Percentiles rank a stretch among this genome's conserved stretches.
Evolutionary conservation across 371 early-diverging fungal genomes (phyloP).

Genomic region (Mucor irregularis): DNA sequence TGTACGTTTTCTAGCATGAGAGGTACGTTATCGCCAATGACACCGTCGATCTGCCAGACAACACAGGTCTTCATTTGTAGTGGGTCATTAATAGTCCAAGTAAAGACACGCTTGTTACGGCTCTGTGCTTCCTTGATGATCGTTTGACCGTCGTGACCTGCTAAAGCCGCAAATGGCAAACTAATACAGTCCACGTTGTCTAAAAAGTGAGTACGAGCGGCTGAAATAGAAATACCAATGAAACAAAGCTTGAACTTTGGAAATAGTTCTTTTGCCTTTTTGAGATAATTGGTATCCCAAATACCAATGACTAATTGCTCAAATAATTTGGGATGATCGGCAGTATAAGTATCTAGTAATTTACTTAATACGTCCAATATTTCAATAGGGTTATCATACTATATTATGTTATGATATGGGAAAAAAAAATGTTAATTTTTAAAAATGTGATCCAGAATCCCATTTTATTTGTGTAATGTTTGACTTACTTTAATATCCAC

Average conservation of each 20-base stretch:
- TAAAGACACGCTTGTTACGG: slow-evolving; percentile 47
- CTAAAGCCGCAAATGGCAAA: slow-evolving; percentile 53
- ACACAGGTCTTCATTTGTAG: slow-evolving; percentile 51
- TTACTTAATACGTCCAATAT: slow-evolving; percentile 42
- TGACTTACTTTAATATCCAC: slow-evolving; percentile 64
- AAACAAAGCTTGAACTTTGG: slow-evolving; percentile 49
- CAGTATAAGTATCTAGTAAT: slow-evolving; percentile 25
- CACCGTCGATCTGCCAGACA: slow-evolving; percentile 53
- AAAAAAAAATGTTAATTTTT: not conserved
- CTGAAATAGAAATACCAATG: slow-evolving; percentile 56
- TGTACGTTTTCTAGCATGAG: slow-evolving; percentile 38
- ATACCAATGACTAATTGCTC: slow-evolving; percentile 60
- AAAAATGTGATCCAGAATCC: not conserved
- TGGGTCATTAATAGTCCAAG: slow-evolving; percentile 65
- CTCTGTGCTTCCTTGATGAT: slow-evolving; percentile 56
- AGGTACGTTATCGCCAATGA: slow-evolving; percentile 55
- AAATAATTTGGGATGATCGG: slow-evolving; percentile 28
- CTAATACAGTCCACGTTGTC: slow-evolving; percentile 53
- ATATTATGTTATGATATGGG: no score
- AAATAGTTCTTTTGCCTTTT: slow-evolving; percentile 47
- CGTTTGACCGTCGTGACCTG: slow-evolving; percentile 45
- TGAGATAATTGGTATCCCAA: slow-evolving; percentile 63
- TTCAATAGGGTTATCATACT: slow-evolving; percentile 53
- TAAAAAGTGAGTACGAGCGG: slow-evolving; percentile 53
- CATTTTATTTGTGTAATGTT: not conserved